Conservation (phyloP, 148 eudicot genomes). For the Selenicereus undatus region DNA sequence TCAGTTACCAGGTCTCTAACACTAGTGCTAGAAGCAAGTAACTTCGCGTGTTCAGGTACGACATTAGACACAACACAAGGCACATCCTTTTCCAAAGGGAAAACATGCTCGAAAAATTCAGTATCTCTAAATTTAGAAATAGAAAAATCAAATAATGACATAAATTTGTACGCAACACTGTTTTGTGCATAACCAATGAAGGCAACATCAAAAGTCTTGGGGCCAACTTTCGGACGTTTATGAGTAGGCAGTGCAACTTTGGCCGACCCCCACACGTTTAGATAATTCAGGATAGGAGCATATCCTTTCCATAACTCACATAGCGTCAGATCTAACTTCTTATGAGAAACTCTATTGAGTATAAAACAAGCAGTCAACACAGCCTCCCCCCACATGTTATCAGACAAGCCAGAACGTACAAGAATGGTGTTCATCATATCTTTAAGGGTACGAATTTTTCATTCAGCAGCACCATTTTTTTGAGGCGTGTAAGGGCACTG, state of each 20-base stretch:
- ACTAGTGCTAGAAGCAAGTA: too few relatives aligned
- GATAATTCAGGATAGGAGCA: neutral
- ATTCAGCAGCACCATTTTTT: neutral
- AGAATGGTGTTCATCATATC: too few relatives aligned
- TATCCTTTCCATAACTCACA: conserved; percentile 8
- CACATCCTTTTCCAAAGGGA: neutral
- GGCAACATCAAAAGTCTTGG: conserved; percentile 6
- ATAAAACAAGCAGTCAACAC: too few relatives aligned
- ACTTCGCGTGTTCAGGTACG: too few relatives aligned
- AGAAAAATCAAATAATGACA: neutral
- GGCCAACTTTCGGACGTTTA: neutral
- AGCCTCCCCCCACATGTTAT: too few relatives aligned
- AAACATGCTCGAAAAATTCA: neutral
- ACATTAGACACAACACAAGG: too few relatives aligned
- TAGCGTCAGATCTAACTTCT: too few relatives aligned
- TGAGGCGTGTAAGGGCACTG: neutral
- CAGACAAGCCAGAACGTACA: too few relatives aligned
- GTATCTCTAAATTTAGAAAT: conserved; percentile 8
- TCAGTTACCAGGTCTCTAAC: too few relatives aligned
- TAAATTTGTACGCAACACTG: conserved; percentile 12
- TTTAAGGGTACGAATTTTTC: too few relatives aligned
- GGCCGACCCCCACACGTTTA: conserved; percentile 4
- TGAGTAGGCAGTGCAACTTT: neutral
- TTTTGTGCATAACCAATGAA: conserved; percentile 14
- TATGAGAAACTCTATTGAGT: too few relatives aligned